Evolutionary conservation across 345 rosid species (phyloP).

Genomic region (Kandelia obovata): DNA sequence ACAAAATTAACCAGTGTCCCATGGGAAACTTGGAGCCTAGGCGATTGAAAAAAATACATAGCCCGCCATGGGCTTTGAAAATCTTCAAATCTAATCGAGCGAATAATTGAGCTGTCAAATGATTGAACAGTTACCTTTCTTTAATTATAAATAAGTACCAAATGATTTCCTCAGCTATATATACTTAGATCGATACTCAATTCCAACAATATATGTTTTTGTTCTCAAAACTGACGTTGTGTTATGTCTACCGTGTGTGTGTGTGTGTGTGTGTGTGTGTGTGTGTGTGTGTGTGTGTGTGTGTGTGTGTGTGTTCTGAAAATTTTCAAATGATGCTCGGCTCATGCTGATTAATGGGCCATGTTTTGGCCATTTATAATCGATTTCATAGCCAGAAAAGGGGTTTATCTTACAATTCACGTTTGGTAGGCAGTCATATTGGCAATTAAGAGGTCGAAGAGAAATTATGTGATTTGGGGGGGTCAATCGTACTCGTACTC

Average conservation of each 20-base stretch:
- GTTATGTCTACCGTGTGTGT: too few species aligned
- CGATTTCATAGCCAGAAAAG: neutral
- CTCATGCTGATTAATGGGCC: neutral
- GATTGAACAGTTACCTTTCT: too few species aligned
- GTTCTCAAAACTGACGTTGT: too few species aligned
- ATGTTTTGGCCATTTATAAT: neutral
- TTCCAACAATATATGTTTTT: too few species aligned
- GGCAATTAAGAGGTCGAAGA: neutral
- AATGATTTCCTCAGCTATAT: too few species aligned
- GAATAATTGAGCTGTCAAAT: neutral
- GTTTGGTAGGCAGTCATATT: constrained; percentile 14
- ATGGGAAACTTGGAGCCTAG: neutral
- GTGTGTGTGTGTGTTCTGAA: too few species aligned
- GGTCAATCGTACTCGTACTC: neutral
- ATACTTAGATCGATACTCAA: too few species aligned
- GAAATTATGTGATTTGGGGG: neutral
- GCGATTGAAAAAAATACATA: constrained; percentile 5
- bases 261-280: too few species aligned
- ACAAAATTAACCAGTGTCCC: neutral
- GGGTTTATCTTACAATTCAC: neutral
- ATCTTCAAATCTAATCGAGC: neutral
- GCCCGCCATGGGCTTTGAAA: neutral
- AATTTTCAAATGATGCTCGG: too few species aligned
- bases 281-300: too few species aligned
- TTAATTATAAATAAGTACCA: too few species aligned